Evolutionary conservation across 176 grass and related monocot species (phyloP).

Genomic region (Saccharum spontaneum): DNA sequence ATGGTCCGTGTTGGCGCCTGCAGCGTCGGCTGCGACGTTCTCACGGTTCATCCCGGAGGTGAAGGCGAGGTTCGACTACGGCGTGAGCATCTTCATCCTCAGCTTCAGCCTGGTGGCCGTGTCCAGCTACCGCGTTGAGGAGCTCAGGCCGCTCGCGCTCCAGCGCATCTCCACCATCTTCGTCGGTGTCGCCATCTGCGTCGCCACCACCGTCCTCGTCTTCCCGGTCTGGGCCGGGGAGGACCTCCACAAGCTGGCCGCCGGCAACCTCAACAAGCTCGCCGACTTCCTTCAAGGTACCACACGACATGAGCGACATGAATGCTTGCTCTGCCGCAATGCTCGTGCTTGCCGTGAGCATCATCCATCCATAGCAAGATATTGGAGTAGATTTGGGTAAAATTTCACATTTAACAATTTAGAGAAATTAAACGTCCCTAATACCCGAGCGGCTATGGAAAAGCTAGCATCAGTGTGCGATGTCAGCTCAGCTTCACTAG

Average conservation of each 20-base stretch:
- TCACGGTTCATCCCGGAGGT: conserved; percentile 92
- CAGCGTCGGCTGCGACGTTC: conserved; percentile 85
- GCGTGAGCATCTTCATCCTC: conserved; percentile 91
- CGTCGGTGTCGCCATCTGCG: conserved; percentile 78
- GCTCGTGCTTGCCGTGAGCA: too few species aligned
- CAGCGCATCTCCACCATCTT: conserved; percentile 73
- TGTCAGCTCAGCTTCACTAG: too few species aligned
- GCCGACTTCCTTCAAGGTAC: conserved; percentile 75
- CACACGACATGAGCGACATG: too few species aligned
- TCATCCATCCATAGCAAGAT: too few species aligned
- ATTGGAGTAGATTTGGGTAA: too few species aligned
- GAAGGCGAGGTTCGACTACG: conserved; percentile 94
- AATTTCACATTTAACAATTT: too few species aligned
- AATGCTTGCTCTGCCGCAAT: too few species aligned
- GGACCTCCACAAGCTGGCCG: conserved; percentile 72
- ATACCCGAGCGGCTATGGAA: too few species aligned
- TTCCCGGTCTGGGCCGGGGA: conserved; percentile 89
- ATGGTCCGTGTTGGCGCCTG: neutral
- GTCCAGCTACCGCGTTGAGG: conserved; percentile 85
- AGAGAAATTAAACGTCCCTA: too few species aligned
- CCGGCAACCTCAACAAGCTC: conserved; percentile 67
- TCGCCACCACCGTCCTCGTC: conserved; percentile 64
- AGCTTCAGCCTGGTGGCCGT: conserved; percentile 95
- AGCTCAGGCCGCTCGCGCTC: conserved; percentile 73
- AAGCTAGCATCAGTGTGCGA: too few species aligned